Percentiles rank a stretch among this genome's conserved stretches.
Evolutionary conservation across 2,329 filamentous ascomycete species (phyloP).

Genomic region (Fusarium zealandicum): DNA sequence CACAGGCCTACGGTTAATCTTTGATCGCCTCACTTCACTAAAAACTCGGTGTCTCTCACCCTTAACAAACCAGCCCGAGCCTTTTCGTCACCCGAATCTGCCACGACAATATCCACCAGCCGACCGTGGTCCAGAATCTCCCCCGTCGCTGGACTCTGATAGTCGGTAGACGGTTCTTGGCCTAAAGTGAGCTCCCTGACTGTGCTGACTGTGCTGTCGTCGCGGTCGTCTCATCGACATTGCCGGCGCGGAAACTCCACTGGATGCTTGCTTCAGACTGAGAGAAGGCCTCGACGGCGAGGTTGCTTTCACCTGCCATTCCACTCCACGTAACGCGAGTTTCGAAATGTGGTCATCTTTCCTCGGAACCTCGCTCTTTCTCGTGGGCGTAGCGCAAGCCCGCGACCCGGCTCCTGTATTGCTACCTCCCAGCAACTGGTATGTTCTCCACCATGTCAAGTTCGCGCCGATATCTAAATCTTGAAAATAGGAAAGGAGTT

Average conservation of each 20-base stretch:
- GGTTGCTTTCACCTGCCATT: not conserved
- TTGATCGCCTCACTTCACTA: too few species aligned
- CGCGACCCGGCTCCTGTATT: conserved; percentile 31
- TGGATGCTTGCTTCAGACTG: conserved; percentile 8
- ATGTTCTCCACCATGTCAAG: conserved; percentile 2
- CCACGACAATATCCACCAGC: too few species aligned
- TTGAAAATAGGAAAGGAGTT: conserved; percentile 60
- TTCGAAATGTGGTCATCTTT: conserved; percentile 29
- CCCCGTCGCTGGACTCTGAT: too few species aligned
- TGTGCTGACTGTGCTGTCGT: conserved; percentile 14
- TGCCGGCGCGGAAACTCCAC: conserved; percentile 6
- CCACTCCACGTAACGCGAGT: not conserved
- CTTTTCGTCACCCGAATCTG: too few species aligned
- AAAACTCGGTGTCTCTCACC: too few species aligned
- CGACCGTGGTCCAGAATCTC: too few species aligned
- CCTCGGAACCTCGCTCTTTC: conserved; percentile 21
- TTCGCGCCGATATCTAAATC: conserved; percentile 13
- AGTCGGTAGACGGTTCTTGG: not conserved
- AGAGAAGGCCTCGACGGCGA: conserved; percentile 7
- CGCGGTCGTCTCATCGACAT: conserved; percentile 6
- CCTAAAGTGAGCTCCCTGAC: not conserved
- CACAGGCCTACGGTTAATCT: too few species aligned
- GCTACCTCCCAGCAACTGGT: conserved; percentile 34
- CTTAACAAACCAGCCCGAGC: too few species aligned
- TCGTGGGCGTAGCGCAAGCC: conserved; percentile 29